These are phyloP conservation scores for Wallacemonas sp. DNA, from an alignment of 208 protist species.

Conservation along the genomic window DNA sequence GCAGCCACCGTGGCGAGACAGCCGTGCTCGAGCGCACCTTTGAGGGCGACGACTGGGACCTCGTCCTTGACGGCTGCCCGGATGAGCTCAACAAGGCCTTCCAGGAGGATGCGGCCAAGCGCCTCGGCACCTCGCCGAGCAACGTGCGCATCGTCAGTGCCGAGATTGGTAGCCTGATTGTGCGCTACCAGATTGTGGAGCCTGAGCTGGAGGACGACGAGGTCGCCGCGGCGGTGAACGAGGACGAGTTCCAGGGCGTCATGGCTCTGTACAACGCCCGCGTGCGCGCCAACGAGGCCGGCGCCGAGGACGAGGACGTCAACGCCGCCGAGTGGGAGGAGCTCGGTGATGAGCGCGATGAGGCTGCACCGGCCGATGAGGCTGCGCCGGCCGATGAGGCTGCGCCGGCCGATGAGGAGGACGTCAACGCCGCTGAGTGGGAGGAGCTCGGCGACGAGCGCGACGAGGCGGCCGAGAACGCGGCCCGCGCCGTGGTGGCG, in stretches of 20 bases:
- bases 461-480: background rate
- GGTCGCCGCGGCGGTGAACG: constrained; percentile 31
- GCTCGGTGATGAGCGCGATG: too few species aligned
- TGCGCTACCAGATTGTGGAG: constrained; percentile 49
- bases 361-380: background rate
- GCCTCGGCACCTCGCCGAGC: constrained; percentile 32
- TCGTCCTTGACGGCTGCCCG: constrained; percentile 39
- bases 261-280: constrained; percentile 38
- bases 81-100: constrained; percentile 54
- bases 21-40: constrained; percentile 54
- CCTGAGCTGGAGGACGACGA: constrained; percentile 39
- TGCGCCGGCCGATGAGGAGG: constrained; percentile 27
- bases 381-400: background rate
- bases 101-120: constrained; percentile 35
- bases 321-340: too few species aligned
- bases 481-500: background rate
- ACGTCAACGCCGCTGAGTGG: constrained; percentile 28
- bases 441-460: constrained; percentile 25
- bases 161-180: constrained; percentile 46
- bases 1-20: constrained; percentile 27
- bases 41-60: constrained; percentile 69
- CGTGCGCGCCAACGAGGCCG: constrained; percentile 21
- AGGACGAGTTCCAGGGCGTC: constrained; percentile 48
- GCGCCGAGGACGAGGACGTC: too few species aligned
- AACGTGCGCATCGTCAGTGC: constrained; percentile 42